phyloP scores from a whole-genome alignment of 1,139 yeast genomes.

The Spathaspora sp. region DNA sequence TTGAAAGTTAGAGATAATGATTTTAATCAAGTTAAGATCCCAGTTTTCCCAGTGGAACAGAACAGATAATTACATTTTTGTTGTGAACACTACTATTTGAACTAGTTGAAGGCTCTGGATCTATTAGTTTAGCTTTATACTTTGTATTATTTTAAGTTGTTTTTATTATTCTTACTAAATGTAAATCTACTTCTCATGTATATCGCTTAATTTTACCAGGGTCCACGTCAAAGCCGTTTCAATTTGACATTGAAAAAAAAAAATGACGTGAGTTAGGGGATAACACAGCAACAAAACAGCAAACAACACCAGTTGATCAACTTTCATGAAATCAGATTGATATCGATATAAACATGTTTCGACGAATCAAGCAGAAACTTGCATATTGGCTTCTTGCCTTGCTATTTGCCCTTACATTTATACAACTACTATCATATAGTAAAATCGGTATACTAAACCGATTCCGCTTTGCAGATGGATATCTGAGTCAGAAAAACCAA shows the following conservation, averaged over 20 bases:
- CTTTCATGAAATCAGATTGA: no score
- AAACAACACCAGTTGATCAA: no score
- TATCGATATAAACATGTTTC: not conserved
- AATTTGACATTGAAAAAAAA: no score
- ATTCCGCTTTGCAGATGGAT: constrained; percentile 7
- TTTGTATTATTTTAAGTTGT: not conserved
- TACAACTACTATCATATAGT: constrained; percentile 3
- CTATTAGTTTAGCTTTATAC: not conserved
- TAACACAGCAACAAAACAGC: no score
- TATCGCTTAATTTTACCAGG: not conserved
- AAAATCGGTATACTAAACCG: not conserved
- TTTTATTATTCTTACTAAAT: no score
- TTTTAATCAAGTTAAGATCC: not conserved
- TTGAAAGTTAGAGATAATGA: constrained; percentile 1
- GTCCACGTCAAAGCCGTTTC: not conserved
- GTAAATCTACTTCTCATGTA: no score
- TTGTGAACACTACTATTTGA: no score
- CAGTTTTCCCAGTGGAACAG: not conserved
- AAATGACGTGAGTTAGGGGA: no score
- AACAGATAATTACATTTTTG: no score
- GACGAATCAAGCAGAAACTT: constrained; percentile 4
- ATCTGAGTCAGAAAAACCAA: constrained; percentile 9
- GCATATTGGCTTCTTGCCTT: constrained; percentile 6
- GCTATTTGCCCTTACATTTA: constrained; percentile 1
- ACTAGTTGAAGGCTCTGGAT: not conserved